Base-by-base conservation (phyloP, 2,329 filamentous ascomycete species). In the Periconia macrospinosa region DNA sequence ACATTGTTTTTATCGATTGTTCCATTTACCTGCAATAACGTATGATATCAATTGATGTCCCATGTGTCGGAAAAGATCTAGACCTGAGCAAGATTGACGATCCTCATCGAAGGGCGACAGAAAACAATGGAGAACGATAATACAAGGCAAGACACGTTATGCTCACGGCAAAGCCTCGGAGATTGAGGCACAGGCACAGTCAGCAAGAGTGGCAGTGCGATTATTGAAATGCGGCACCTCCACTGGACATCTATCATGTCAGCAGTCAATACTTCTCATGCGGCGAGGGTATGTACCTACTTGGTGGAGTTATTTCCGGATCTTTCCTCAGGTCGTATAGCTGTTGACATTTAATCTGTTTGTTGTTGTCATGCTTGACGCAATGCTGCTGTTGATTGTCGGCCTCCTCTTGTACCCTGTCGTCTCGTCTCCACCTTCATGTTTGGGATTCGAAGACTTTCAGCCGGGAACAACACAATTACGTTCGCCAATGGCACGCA, bases 401-500 rank as follows among this genome's bases (percentile, higher is more conserved):
- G 23, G n/a, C n/a, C n/a, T 27, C 23, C 23, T 27, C 5, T 8
- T 27, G 23, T 27, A 27, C 23, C 23, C 23, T 27, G 23, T 27
- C 23, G 3, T 27, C 23, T 27, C 23, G 3, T 27, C 23, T 27
- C 33, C 33, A 37, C 33, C 33, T 37, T 37, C 15, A n/a, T 10
- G 33, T 37, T 37, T 37, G 33, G 33, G 5, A n/a, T n/a, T n/a
- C n/a, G n/a, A 37, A 14, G 33, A 37, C 33, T 37, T 37, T 37
- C 11, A 37, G 33, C 33, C 33, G 33, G 33, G 33, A 37, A n/a
- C 15, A 37, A n/a, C 33, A 37, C 33, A 13, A 23, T 45, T 41
- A 50, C 23, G 46, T 42, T 57, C 48, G 49, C 40, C 41, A 45
- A 42, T 45, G 33, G 47, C 49, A 45, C 45, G 48, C 47, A 50